Conservation (phyloP, 2,329 filamentous ascomycete species). For the Alternaria infectoria region DNA sequence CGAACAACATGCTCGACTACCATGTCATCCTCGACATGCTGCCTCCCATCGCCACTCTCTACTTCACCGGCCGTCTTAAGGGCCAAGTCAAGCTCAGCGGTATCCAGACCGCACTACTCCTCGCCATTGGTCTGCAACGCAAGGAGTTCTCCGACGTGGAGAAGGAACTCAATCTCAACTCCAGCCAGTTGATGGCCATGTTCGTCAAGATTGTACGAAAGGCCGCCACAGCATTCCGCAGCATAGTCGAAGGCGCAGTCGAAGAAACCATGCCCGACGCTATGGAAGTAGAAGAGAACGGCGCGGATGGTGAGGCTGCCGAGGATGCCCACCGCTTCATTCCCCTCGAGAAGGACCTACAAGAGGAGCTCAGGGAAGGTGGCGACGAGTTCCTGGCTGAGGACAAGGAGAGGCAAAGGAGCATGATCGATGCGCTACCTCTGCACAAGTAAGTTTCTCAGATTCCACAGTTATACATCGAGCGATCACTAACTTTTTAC, state of each 20-base stretch:
- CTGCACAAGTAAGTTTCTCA: constrained; percentile 73
- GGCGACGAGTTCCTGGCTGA: constrained; percentile 73
- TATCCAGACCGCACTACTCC: constrained; percentile 84
- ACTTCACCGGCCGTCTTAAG: constrained; percentile 80
- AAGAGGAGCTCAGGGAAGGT: constrained; percentile 84
- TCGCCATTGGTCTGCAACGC: constrained; percentile 86
- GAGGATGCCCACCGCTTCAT: constrained; percentile 70
- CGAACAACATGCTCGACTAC: constrained; percentile 97
- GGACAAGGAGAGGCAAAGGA: constrained; percentile 79
- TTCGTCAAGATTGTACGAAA: constrained; percentile 97
- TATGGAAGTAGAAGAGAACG: constrained; percentile 53
- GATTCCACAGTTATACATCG: neutral
- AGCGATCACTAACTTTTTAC: neutral
- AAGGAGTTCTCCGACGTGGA: constrained; percentile 84
- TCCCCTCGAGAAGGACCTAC: constrained; percentile 72
- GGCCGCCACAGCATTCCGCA: constrained; percentile 77
- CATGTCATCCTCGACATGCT: constrained; percentile 95
- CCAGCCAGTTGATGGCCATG: constrained; percentile 88
- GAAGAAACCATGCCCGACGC: constrained; percentile 55
- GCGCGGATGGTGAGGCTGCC: constrained; percentile 57
- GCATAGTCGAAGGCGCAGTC: constrained; percentile 74
- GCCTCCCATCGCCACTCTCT: constrained; percentile 79
- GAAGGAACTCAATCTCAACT: constrained; percentile 75
- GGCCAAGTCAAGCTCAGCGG: constrained; percentile 72
- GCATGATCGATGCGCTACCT: constrained; percentile 87